Base-by-base conservation (phyloP, 2,329 filamentous ascomycete genomes). In the Tolypocladium cylindrosporum region DNA sequence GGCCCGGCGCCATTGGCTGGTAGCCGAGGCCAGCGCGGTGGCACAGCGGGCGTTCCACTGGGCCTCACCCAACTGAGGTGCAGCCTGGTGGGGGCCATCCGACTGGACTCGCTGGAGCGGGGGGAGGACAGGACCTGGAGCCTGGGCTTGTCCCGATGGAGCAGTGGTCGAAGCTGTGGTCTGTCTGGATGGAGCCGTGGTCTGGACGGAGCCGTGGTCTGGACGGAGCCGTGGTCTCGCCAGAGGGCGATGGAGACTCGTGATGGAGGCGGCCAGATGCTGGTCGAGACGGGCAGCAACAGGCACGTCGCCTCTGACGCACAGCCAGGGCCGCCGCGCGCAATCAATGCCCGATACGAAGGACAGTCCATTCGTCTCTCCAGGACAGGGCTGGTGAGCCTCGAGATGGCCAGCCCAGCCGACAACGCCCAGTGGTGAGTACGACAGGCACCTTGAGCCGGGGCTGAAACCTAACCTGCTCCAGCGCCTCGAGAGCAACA, bases 1-100 rank as follows among this genome's bases (percentile, higher is more conserved):
- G 45, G 19, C 19, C 11, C 42, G 36, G 31, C 55, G 37, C 61
- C 54, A 70, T 71, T 71, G 68, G 68, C 40, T 37, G 43, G 56
- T 66, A 67, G 67, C 62, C 64, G 63, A 68, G 59, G 57, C 55
- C 45, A n/a, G 27, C 45, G 31, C 43, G 13, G 24, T 31, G 27
- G 27, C 27, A 31, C 27, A 31, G 27, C 27, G 27, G 27, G 13
- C 24, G 43, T 16, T 31, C 16, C 24, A 48, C 45, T 48, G 43
- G 43, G 14, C 24, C 43, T 42, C 19, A n/a, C 40, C 16, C 6
- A 5, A 16, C 14, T 13, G 10, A 24, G 10, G 21, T 45, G 43
- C 43, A 45, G 43, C 43, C 21, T 27, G 43, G 43, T 45, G 43
- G 43, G n/a, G 42, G 43, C n/a, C 42, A 27, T 24, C 43, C 43